Evolutionary conservation across 352 stramenopile species (phyloP).

Genomic region (Phytophthora foliorum): DNA sequence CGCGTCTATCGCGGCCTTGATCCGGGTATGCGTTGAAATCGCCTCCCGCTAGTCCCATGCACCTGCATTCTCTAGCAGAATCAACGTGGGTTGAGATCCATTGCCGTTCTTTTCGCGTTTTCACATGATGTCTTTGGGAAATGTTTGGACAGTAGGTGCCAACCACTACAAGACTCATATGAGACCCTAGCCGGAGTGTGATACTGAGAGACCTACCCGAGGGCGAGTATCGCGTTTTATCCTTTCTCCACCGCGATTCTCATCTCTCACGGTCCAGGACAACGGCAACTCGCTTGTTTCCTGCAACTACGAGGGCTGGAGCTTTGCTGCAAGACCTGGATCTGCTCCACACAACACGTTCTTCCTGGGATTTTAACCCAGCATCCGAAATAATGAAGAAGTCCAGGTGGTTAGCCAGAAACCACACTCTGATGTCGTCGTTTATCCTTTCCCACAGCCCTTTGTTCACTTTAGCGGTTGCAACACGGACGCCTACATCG

Average conservation of each 20-base stretch:
- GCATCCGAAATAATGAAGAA: conserved; percentile 5
- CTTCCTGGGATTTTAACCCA: background rate
- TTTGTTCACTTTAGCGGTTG: conserved; percentile 14
- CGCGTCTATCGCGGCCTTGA: background rate
- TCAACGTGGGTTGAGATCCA: too few species aligned
- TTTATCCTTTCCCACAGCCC: conserved; percentile 8
- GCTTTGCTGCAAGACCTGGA: background rate
- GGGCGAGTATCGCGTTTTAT: background rate
- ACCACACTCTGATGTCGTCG: background rate
- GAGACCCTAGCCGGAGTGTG: background rate
- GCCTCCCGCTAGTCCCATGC: too few species aligned
- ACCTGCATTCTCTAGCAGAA: too few species aligned
- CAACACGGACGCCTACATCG: background rate
- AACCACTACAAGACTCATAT: conserved; percentile 2
- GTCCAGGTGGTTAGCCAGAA: conserved; percentile 6
- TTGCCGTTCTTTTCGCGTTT: background rate
- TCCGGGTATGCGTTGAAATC: background rate
- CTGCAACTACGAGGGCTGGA: background rate
- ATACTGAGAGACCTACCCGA: conserved; percentile 6
- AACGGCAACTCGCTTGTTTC: background rate
- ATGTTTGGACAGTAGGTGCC: conserved; percentile 6
- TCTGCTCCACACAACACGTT: background rate
- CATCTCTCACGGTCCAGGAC: conserved; percentile 9
- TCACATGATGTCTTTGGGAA: background rate
- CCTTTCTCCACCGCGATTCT: conserved; percentile 2